Percentiles rank a stretch among this genome's conserved stretches.
phyloP scores from a whole-genome alignment of 2,329 filamentous ascomycete genomes.

The Cordyceps militaris region DNA sequence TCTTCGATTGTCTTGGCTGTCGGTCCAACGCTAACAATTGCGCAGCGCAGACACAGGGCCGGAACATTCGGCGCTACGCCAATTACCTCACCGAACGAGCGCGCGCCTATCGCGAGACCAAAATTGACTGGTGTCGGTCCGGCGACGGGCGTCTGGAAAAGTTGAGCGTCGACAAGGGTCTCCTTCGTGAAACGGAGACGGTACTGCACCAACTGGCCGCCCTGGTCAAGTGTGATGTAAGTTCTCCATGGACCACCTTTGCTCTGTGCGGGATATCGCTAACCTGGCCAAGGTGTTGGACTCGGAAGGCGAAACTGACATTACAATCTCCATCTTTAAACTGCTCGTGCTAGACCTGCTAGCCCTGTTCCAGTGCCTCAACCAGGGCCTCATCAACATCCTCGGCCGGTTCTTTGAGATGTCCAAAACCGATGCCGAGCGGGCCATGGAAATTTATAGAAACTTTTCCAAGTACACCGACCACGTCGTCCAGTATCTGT shows the following conservation, averaged over 20 bases:
- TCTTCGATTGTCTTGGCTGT: too few species aligned
- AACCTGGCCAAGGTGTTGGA: constrained; percentile 60
- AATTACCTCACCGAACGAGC: constrained; percentile 80
- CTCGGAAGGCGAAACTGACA: constrained; percentile 89
- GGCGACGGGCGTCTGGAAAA: constrained; percentile 79
- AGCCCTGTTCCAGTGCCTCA: constrained; percentile 87
- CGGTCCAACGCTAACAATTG: neutral
- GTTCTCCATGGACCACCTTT: constrained; percentile 26
- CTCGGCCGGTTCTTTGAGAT: constrained; percentile 97
- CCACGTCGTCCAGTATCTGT: constrained; percentile 82
- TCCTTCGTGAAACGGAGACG: constrained; percentile 83
- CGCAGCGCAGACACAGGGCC: constrained; percentile 84
- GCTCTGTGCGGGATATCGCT: neutral
- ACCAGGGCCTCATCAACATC: constrained; percentile 95
- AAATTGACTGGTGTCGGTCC: constrained; percentile 80
- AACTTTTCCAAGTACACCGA: constrained; percentile 89
- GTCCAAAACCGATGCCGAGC: constrained; percentile 87
- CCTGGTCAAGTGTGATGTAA: constrained; percentile 81
- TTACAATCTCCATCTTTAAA: constrained; percentile 88
- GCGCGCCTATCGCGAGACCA: constrained; percentile 74
- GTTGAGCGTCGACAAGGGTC: constrained; percentile 81
- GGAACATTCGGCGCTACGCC: constrained; percentile 88
- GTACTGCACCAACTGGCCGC: constrained; percentile 84
- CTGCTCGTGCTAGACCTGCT: constrained; percentile 85
- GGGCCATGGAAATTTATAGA: constrained; percentile 86